A percentile compares a stretch with the other conserved stretches of the same genome.
phyloP scores from a whole-genome alignment of 192 early-diverging fungal genomes.

The Oehlia diaphana region DNA sequence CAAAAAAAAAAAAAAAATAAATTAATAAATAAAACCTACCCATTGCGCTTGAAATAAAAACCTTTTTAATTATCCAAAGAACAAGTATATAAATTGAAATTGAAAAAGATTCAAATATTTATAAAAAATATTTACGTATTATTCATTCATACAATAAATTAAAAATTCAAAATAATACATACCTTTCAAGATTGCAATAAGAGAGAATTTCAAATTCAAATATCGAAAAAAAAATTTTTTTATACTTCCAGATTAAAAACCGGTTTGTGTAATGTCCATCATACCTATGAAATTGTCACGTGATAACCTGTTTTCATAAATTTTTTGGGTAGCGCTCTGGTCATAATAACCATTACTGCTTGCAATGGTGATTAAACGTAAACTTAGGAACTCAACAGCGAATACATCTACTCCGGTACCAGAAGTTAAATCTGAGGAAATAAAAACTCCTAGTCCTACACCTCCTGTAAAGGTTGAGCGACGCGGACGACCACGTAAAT shows the following conservation, averaged over 20 bases:
- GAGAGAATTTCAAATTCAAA: too few species aligned
- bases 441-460: neutral
- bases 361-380: slow-evolving; percentile 1
- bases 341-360: neutral
- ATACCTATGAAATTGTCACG: too few species aligned
- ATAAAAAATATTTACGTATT: neutral
- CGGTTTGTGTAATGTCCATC: too few species aligned
- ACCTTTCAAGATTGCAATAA: neutral
- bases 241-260: too few species aligned
- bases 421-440: neutral
- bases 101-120: neutral
- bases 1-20: neutral
- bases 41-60: neutral
- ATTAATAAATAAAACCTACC: neutral
- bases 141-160: too few species aligned
- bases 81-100: neutral
- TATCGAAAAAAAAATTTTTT: too few species aligned
- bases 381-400: neutral
- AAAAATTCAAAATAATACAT: neutral
- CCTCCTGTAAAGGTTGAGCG: neutral
- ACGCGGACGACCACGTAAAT: slow-evolving; percentile 1
- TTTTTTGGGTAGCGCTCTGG: too few species aligned
- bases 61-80: neutral
- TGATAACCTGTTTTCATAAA: too few species aligned
- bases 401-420: neutral